Conservation (phyloP, 164 flowering plant species). For the Vitis labrusca region DNA sequence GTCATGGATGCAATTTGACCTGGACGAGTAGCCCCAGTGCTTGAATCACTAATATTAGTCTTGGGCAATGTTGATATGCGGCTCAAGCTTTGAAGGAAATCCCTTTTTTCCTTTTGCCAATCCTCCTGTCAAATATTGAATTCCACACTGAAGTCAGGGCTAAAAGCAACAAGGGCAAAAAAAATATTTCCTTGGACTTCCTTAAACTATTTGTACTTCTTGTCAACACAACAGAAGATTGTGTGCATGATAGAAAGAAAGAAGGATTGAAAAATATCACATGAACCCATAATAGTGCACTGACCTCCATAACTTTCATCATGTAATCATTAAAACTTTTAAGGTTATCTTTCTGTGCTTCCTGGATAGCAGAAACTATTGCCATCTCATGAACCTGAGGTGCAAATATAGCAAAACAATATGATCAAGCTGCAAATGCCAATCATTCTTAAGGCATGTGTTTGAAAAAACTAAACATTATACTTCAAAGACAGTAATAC, state of each 20-base stretch:
- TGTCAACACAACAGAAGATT: neutral
- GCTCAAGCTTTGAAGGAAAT: conserved; percentile 88
- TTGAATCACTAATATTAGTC: conserved; percentile 47
- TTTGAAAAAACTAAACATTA: neutral
- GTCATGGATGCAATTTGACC: conserved; percentile 51
- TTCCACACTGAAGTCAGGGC: neutral
- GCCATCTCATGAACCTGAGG: conserved; percentile 96
- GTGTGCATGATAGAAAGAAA: neutral
- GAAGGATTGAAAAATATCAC: neutral
- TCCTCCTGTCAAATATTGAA: conserved; percentile 66
- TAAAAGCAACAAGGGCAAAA: neutral
- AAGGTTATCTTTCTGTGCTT: conserved; percentile 94
- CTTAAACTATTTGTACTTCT: neutral
- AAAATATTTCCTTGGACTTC: neutral
- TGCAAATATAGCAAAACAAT: conserved; percentile 3
- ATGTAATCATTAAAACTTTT: conserved; percentile 89
- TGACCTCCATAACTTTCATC: conserved; percentile 90
- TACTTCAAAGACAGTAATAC: neutral
- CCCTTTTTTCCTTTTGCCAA: conserved; percentile 93
- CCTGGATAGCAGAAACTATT: conserved; percentile 93
- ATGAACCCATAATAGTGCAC: conserved; percentile 9
- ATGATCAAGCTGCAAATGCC: neutral
- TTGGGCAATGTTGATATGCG: conserved; percentile 79
- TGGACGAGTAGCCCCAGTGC: conserved; percentile 30
- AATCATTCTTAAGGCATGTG: neutral